phyloP scores from a whole-genome alignment of 1,284 basidiomycete genomes.

The Tilletia caries region DNA sequence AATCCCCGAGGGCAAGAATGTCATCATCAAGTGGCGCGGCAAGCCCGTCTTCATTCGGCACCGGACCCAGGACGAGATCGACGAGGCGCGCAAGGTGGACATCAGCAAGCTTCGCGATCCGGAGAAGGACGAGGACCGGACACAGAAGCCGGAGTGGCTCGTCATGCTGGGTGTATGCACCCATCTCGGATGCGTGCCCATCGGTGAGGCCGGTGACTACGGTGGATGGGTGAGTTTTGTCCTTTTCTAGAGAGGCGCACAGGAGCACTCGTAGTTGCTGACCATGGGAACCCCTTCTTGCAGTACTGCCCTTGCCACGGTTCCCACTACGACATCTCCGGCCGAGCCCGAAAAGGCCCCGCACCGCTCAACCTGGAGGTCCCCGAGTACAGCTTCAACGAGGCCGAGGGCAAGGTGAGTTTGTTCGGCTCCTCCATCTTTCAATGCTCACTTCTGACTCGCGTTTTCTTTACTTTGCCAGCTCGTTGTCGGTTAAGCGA shows the following conservation, averaged over 20 bases:
- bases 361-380: constrained; percentile 86
- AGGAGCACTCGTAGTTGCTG: neutral
- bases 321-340: constrained; percentile 93
- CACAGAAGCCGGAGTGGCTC: constrained; percentile 92
- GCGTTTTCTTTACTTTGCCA: constrained; percentile 68
- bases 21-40: constrained; percentile 73
- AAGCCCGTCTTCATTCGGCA: constrained; percentile 99
- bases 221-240: constrained; percentile 72
- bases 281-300: neutral
- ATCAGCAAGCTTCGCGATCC: constrained; percentile 89
- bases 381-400: constrained; percentile 54
- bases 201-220: constrained; percentile 90
- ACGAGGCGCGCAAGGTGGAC: constrained; percentile 82
- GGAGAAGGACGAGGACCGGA: constrained; percentile 78
- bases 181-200: constrained; percentile 97
- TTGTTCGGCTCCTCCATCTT: no score
- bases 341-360: constrained; percentile 89
- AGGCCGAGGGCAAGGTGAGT: constrained; percentile 46
- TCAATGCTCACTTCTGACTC: constrained; percentile 60
- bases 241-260: no score
- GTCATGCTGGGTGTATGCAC: constrained; percentile 73
- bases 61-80: constrained; percentile 85
- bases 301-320: constrained; percentile 75
- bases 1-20: constrained; percentile 89
- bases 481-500: constrained; percentile 76